Conservation (phyloP, 1,139 yeast species). For the Suhomyces wounanorum region DNA sequence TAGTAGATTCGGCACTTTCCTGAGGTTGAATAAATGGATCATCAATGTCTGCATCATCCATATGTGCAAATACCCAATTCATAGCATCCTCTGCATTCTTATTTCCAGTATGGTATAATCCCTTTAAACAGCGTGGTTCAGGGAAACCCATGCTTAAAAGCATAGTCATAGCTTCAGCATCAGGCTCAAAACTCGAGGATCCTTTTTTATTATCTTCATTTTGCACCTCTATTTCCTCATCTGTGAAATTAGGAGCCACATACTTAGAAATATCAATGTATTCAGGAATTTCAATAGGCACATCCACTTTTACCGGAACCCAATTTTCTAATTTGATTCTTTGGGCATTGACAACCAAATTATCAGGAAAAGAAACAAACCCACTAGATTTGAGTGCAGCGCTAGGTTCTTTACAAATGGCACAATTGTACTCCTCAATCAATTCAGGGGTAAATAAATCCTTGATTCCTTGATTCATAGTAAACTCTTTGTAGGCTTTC, state of each 20-base stretch:
- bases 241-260: conserved; percentile 32
- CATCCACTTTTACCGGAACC: conserved; percentile 84
- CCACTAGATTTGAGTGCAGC: conserved; percentile 49
- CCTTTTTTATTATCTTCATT: conserved; percentile 20
- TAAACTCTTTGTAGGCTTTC: conserved; percentile 50
- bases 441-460: conserved; percentile 51
- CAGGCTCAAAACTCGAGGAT: conserved; percentile 47
- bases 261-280: conserved; percentile 33
- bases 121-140: conserved; percentile 62
- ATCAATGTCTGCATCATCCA: conserved; percentile 83
- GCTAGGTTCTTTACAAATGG: conserved; percentile 51
- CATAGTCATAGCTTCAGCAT: conserved; percentile 53
- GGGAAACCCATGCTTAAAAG: conserved; percentile 89
- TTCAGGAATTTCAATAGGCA: conserved; percentile 65
- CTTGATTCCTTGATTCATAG: conserved; percentile 53
- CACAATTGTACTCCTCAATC: conserved; percentile 69
- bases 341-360: conserved; percentile 72
- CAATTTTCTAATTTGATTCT: conserved; percentile 84
- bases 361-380: conserved; percentile 67
- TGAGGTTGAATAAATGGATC: conserved; percentile 44
- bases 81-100: conserved; percentile 71
- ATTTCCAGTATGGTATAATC: conserved; percentile 74
- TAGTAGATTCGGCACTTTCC: neutral
- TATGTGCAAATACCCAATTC: conserved; percentile 88
- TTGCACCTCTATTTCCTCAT: conserved; percentile 37